These are phyloP conservation scores for Myriosclerotinia scirpicola DNA, from an alignment of 2,329 filamentous ascomycete species.

Conservation along the genomic window DNA sequence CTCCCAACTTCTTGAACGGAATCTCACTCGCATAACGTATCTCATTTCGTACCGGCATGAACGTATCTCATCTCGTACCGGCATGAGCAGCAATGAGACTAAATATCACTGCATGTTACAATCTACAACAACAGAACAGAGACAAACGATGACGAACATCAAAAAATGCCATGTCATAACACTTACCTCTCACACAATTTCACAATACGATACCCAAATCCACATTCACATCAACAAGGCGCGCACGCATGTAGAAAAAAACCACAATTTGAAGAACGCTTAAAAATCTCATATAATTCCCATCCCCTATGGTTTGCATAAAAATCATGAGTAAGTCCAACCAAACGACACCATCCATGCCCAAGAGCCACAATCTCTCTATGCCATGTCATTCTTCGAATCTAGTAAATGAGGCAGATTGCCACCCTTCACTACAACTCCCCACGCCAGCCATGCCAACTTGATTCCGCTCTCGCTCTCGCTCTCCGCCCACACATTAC, in stretches of 20 bases:
- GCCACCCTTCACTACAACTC: background rate
- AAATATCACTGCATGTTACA: too few species aligned
- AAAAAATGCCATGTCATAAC: too few species aligned
- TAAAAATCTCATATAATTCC: constrained; percentile 10
- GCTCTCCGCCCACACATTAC: background rate
- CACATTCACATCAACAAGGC: background rate
- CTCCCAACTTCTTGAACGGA: too few species aligned
- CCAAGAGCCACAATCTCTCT: background rate
- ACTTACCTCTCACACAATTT: too few species aligned
- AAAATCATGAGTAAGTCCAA: constrained; percentile 2
- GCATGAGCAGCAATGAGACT: too few species aligned
- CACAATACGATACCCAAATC: too few species aligned
- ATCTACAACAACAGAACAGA: too few species aligned
- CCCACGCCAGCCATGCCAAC: background rate
- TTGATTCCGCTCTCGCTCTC: background rate
- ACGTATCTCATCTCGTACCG: too few species aligned
- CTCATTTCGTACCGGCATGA: too few species aligned
- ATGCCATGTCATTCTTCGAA: constrained; percentile 3
- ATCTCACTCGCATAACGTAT: too few species aligned
- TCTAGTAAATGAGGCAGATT: too few species aligned
- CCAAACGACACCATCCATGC: background rate
- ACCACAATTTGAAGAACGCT: background rate
- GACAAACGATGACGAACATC: too few species aligned
- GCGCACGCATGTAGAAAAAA: background rate
- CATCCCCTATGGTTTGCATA: constrained; percentile 8